These are phyloP conservation scores for Pezicula neosporulosa DNA, from an alignment of 2,329 filamentous ascomycete genomes.

Conservation along the genomic window DNA sequence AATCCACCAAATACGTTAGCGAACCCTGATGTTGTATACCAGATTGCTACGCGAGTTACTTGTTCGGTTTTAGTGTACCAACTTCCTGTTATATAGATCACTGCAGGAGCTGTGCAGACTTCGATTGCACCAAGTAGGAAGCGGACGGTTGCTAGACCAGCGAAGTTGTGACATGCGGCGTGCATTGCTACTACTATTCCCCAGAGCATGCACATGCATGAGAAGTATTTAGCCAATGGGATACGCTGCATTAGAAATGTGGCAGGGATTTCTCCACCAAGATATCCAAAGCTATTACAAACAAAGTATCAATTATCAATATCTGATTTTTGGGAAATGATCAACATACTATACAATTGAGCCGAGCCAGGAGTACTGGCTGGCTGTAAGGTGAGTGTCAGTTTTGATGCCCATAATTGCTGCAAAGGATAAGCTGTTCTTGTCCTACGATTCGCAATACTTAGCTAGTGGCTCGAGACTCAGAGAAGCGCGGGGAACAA, in stretches of 20 bases:
- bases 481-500: too few species aligned
- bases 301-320: not conserved
- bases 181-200: conserved; percentile 54
- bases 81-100: conserved; percentile 60
- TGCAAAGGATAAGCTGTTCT: conserved; percentile 2
- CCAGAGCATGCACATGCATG: conserved; percentile 55
- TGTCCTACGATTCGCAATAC: not conserved
- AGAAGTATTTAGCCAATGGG: conserved; percentile 58
- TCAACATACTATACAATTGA: conserved; percentile 32
- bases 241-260: conserved; percentile 38
- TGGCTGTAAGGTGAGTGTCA: conserved; percentile 7
- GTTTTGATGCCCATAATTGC: conserved; percentile 2
- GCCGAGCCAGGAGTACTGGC: conserved; percentile 42
- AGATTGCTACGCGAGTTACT: conserved; percentile 55
- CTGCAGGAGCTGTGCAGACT: conserved; percentile 62
- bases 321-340: too few species aligned
- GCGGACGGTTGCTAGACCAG: conserved; percentile 56
- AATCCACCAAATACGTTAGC: conserved; percentile 58
- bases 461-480: not conserved
- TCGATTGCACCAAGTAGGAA: conserved; percentile 51
- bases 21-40: conserved; percentile 63
- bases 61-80: conserved; percentile 70
- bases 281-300: conserved; percentile 27
- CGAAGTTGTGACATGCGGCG: conserved; percentile 54
- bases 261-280: conserved; percentile 1